Conservation (phyloP, 129 eudicot species). For the Gnaphalium uliginosum region DNA sequence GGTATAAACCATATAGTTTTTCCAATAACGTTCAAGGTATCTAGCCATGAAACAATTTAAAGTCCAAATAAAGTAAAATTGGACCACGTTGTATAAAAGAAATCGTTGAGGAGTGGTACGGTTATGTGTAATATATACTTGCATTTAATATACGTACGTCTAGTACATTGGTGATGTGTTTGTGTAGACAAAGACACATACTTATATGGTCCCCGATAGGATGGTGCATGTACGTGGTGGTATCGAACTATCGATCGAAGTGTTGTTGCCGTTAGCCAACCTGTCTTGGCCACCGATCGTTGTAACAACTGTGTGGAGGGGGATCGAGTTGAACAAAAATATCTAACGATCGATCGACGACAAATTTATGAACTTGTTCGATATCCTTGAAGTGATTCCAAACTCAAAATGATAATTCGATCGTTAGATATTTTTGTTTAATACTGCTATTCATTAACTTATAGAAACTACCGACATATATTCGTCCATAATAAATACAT, state of each 20-base stretch:
- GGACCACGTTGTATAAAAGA: conserved; percentile 5
- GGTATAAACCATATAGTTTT: no score
- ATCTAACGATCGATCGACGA: no score
- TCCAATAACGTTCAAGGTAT: no score
- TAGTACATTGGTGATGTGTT: background rate
- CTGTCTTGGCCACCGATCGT: background rate
- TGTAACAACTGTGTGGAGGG: background rate
- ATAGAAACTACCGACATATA: no score
- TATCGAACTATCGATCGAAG: background rate
- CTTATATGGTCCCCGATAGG: background rate
- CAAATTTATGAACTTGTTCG: no score
- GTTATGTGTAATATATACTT: conserved; percentile 9
- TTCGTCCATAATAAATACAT: no score
- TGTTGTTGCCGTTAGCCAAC: background rate
- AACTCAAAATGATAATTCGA: no score
- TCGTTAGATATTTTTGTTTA: no score
- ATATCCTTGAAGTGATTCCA: no score
- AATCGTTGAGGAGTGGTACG: conserved; percentile 6
- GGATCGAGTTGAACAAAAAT: background rate
- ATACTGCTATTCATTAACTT: no score
- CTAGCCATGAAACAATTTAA: background rate
- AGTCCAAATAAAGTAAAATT: background rate
- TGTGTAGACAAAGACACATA: background rate
- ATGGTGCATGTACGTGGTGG: background rate
- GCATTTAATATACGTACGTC: background rate